Percentiles rank a stretch among this genome's conserved stretches.
These are phyloP conservation scores for Cytospora chrysosperma DNA, from an alignment of 2,329 filamentous ascomycete species.

Conservation along the genomic window DNA sequence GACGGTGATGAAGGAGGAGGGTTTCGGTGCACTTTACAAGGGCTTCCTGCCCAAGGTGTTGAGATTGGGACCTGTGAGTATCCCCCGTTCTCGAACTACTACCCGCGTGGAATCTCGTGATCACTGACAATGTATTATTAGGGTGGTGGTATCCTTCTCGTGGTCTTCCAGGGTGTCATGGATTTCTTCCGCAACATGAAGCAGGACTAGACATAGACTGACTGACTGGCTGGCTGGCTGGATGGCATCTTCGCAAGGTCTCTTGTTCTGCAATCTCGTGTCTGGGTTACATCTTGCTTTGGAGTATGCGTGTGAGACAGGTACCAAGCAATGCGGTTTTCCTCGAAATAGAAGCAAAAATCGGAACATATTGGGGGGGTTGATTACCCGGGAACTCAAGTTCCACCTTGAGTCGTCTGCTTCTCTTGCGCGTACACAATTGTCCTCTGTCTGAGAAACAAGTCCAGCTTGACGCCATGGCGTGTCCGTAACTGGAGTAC, in stretches of 20 bases:
- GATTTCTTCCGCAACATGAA: constrained; percentile 80
- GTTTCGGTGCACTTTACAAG: constrained; percentile 91
- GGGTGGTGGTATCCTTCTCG: constrained; percentile 68
- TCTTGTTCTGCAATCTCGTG: background rate
- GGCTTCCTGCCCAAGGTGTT: constrained; percentile 96
- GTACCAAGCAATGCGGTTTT: constrained; percentile 9
- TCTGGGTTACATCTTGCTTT: background rate
- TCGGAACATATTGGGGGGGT: background rate
- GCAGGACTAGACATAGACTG: constrained; percentile 26
- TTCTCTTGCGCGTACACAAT: background rate
- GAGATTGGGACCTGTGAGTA: constrained; percentile 59
- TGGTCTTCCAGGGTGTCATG: constrained; percentile 84
- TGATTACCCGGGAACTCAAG: background rate
- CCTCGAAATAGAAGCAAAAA: background rate
- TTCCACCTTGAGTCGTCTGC: background rate
- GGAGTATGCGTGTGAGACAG: background rate
- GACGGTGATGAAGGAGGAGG: constrained; percentile 90
- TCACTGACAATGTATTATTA: constrained; percentile 5
- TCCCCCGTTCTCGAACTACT: constrained; percentile 37
- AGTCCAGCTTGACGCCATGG: background rate
- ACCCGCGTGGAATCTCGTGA: background rate
- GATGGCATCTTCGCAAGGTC: background rate
- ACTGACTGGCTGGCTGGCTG: too few relatives aligned
- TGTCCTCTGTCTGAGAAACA: too few relatives aligned
- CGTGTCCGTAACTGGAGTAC: background rate